phyloP scores from a whole-genome alignment of 139 green algal genomes.

The Zygnema circumcarinatum region DNA sequence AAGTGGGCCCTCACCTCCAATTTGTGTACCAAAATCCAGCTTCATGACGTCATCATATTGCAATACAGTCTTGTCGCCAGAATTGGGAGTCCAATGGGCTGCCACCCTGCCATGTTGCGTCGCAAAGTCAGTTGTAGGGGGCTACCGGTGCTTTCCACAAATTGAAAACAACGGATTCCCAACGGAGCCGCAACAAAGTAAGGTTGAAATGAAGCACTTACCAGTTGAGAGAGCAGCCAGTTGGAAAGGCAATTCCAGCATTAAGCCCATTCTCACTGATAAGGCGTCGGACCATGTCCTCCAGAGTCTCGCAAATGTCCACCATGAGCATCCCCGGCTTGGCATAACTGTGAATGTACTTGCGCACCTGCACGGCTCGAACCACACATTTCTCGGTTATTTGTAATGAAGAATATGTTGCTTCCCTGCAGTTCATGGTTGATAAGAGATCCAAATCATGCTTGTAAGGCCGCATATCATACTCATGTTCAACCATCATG shows the following conservation, averaged over 20 bases:
- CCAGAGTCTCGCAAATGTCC: conserved; percentile 93
- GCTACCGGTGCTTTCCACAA: too few relatives aligned
- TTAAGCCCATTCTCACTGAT: conserved; percentile 91
- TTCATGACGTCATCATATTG: conserved; percentile 99
- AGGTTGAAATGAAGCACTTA: too few relatives aligned
- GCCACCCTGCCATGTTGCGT: conserved; percentile 79
- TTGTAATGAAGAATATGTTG: not conserved
- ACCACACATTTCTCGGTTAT: conserved; percentile 50
- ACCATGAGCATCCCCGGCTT: conserved; percentile 92
- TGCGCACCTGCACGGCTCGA: conserved; percentile 71
- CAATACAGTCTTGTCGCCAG: conserved; percentile 96
- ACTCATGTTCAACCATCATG: too few relatives aligned
- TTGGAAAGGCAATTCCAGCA: conserved; percentile 89
- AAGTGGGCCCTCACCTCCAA: conserved; percentile 48
- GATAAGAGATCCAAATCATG: not conserved
- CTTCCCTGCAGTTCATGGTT: not conserved
- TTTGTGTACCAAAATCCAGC: conserved; percentile 78
- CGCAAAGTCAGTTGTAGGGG: not conserved
- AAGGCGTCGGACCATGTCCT: conserved; percentile 84
- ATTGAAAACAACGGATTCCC: too few relatives aligned
- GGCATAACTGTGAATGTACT: conserved; percentile 82
- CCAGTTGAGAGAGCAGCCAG: conserved; percentile 92
- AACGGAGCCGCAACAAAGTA: too few relatives aligned
- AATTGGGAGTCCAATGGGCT: conserved; percentile 98
- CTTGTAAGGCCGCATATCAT: too few relatives aligned